Base-by-base conservation (phyloP, 257 asterid species). In the Gentiana macrophylla region DNA sequence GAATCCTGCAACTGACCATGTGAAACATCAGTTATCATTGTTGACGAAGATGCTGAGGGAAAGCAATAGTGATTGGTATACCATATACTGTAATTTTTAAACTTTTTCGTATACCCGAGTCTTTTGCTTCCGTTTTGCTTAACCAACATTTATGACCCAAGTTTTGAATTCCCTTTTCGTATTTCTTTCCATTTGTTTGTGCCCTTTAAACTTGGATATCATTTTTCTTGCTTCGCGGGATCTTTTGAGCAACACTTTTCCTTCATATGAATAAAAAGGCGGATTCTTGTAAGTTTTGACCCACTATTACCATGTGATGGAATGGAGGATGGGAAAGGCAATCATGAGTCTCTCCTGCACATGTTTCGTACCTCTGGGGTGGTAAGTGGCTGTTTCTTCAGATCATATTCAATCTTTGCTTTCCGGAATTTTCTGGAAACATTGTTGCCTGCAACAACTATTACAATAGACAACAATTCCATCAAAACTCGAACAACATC, bases 1-100 rank as follows among this genome's bases (percentile, higher is more conserved):
- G 94, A 78, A 64, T 57, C 51, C 68, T 55, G 57, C 78, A 5
- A 73, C 47, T 63, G 66, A 34, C 13, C 60, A 34, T 34, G 70
- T 61, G 55, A 67, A 72, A 12, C 65, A 67, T 60, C 87, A 79
- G 44, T 53, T 72, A 47, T 61, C 35, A 53, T 79, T 86, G 87
- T 70, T 81, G 61, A 59, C 50, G 60, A 81, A 68, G 68, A 70
- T 61, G 45, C 71, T 84, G 47, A 69, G 74, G 43, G 75, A 75
- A 58, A 79, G 83, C 65, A 58, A 59, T 47, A 67, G 79, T 63
- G 70, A 73, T 69, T 81, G 94, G 94, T 84, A 77, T 15, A 15
- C 24, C 24, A 15, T 15, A 15, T 15, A 15, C 24, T 15, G 24
- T 24, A 24, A 0, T 24, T 24, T 24, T 24, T 24, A 24, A 24